Evolutionary conservation across 495 filamentous ascomycete genomes (phyloP).

Genomic region (Penicillium taxi): DNA sequence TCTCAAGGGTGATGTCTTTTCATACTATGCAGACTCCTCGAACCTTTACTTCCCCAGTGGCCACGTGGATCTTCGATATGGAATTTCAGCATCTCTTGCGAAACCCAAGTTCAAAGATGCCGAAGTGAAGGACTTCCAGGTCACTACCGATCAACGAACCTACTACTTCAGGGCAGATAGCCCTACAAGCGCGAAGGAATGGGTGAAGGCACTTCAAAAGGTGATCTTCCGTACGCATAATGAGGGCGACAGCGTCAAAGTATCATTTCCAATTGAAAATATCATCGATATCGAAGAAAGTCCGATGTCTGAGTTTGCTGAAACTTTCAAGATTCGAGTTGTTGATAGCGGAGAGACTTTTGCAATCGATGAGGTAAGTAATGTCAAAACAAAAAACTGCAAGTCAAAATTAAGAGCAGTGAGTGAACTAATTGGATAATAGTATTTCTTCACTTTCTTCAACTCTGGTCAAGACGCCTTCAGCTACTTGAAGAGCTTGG

Average conservation of each 20-base stretch:
- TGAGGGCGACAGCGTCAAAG: slow-evolving; percentile 95
- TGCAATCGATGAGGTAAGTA: slow-evolving; percentile 88
- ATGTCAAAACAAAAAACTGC: neutral
- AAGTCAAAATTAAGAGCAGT: no score
- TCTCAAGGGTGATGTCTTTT: slow-evolving; percentile 88
- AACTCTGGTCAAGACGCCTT: slow-evolving; percentile 79
- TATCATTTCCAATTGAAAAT: slow-evolving; percentile 80
- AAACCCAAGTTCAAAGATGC: slow-evolving; percentile 62
- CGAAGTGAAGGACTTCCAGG: slow-evolving; percentile 64
- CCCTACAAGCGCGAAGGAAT: slow-evolving; percentile 82
- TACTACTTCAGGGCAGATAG: slow-evolving; percentile 92
- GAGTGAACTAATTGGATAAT: neutral
- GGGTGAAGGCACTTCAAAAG: slow-evolving; percentile 89
- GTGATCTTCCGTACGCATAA: slow-evolving; percentile 96
- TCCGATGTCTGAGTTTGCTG: slow-evolving; percentile 82
- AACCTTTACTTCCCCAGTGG: slow-evolving; percentile 89
- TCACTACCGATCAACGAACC: slow-evolving; percentile 73
- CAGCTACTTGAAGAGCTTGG: slow-evolving; percentile 63
- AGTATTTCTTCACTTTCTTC: slow-evolving; percentile 98
- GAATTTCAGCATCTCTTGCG: slow-evolving; percentile 68
- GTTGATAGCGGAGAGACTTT: slow-evolving; percentile 89
- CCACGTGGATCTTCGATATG: slow-evolving; percentile 87
- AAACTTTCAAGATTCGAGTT: slow-evolving; percentile 89
- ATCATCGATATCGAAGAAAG: slow-evolving; percentile 90
- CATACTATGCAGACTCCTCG: slow-evolving; percentile 80